Evolutionary conservation across 176 grass and related monocot genomes (phyloP), one percentile per base, ranked within the genome.

Genomic region (Cymbopogon citratus): DNA sequence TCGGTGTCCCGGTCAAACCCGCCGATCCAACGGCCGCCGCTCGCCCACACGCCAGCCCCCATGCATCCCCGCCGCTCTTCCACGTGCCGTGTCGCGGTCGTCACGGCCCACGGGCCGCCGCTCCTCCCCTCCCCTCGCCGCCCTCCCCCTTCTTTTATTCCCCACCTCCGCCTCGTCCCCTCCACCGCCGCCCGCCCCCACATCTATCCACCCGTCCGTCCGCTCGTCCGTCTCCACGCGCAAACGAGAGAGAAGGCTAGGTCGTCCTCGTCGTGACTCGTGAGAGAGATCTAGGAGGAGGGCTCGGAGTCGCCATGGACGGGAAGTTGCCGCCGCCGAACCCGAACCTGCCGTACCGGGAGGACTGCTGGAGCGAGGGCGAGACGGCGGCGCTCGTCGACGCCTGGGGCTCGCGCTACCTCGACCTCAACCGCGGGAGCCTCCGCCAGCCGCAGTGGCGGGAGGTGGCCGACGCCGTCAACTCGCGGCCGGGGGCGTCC

Each of bases 301-400:
- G 33, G 16, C 2, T 12, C 43, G 68, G 6, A 6, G 38, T 9
- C 7, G 38, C 63, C 41, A 87, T 85, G 86, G 87, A 84, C 85
- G 92, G 87, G 54, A 91, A 88, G 81, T 57, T 83, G 79, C 88
- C 92, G 81, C 95, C 88, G 52, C 80, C 90, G 48, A 97, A 94
- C 82, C 86, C 92, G n/a, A 91, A 90, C 71, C 77, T 98, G 76
- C 95, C 95, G 1, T 98, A 95, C 88, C 69, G 95, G 36, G 95
- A 98, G 88, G 95, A 98, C 75, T 98, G 95, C 87, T 98, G 95
- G 95, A 98, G 95, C 90, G 95, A 98, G 67, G 95, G 92, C 66
- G 95, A 98, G 88, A 98, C 95, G 51, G 89, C 88, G 16, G 95
- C 90, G 54, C 84, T 98, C 51, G 95, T 95, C 66, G 88, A 98